phyloP scores from a whole-genome alignment of 805 yeast genomes.

The Hanseniaspora lachancei region DNA sequence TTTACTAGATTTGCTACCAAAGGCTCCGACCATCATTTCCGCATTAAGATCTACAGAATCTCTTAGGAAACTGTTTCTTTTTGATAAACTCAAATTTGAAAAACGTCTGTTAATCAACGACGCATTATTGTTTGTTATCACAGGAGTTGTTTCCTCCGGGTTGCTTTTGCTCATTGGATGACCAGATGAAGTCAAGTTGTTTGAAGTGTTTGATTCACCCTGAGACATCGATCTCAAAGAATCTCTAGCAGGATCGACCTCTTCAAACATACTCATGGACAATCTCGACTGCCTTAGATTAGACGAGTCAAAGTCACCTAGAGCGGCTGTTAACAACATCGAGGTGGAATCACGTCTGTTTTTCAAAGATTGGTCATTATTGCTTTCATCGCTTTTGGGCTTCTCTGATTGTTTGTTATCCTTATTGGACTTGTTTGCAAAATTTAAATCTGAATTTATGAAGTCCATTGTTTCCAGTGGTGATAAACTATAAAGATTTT shows the following conservation, averaged over 20 bases:
- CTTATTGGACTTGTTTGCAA: not conserved
- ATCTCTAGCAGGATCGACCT: constrained; percentile 8
- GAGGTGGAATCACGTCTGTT: constrained; percentile 11
- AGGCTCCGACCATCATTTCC: constrained; percentile 10
- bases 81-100: not conserved
- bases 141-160: not conserved
- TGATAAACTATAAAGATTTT: too few species aligned
- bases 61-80: constrained; percentile 8
- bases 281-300: constrained; percentile 9
- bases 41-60: constrained; percentile 11
- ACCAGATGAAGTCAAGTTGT: not conserved
- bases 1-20: constrained; percentile 5
- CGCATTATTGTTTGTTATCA: not conserved
- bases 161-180: not conserved
- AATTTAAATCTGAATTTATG: not conserved
- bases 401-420: not conserved
- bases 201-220: not conserved
- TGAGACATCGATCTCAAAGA: constrained; percentile 7
- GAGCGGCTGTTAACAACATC: not conserved
- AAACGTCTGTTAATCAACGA: not conserved
- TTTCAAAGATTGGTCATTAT: not conserved
- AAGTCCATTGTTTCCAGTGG: not conserved
- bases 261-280: constrained; percentile 12
- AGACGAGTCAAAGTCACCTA: constrained; percentile 5
- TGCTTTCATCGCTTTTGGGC: not conserved